Percentiles rank a stretch among this genome's conserved stretches.
Evolutionary conservation across 768 basidiomycete species (phyloP).

Genomic region (Trichaptum fuscoviolaceum): DNA sequence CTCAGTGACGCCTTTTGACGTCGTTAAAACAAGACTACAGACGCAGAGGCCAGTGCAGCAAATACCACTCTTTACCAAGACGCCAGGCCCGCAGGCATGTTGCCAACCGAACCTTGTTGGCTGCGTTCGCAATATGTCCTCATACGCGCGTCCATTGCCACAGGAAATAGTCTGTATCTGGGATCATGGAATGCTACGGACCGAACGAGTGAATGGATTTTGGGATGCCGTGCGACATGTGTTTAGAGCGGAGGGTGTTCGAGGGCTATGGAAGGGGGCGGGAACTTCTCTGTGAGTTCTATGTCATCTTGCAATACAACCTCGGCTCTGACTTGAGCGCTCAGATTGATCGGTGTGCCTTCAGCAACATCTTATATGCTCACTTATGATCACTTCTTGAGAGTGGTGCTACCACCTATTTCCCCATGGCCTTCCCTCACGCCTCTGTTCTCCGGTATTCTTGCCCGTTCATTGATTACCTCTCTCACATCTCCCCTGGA

Average conservation of each 20-base stretch:
- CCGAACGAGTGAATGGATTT: conserved; percentile 79
- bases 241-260: conserved; percentile 70
- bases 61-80: conserved; percentile 46
- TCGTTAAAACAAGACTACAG: conserved; percentile 94
- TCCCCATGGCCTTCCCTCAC: conserved; percentile 48
- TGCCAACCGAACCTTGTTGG: conserved; percentile 57
- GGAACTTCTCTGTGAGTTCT: conserved; percentile 79
- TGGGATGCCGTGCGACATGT: conserved; percentile 80
- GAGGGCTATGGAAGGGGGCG: conserved; percentile 92
- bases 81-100: conserved; percentile 48
- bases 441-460: conserved; percentile 77
- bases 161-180: conserved; percentile 76
- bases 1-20: conserved; percentile 98
- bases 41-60: conserved; percentile 64
- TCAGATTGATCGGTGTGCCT: conserved; percentile 84
- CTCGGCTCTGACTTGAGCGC: conserved; percentile 13
- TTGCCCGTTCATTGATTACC: conserved; percentile 77
- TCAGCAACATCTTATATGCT: conserved; percentile 93
- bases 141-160: conserved; percentile 52
- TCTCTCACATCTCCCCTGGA: conserved; percentile 84
- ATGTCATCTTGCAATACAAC: background rate
- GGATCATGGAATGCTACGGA: conserved; percentile 64
- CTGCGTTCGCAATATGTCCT: conserved; percentile 78
- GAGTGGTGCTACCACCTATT: conserved; percentile 54
- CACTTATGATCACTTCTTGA: conserved; percentile 85